These are phyloP conservation scores for Alternaria longipes DNA, from an alignment of 2,329 filamentous ascomycete species.

Conservation along the genomic window DNA sequence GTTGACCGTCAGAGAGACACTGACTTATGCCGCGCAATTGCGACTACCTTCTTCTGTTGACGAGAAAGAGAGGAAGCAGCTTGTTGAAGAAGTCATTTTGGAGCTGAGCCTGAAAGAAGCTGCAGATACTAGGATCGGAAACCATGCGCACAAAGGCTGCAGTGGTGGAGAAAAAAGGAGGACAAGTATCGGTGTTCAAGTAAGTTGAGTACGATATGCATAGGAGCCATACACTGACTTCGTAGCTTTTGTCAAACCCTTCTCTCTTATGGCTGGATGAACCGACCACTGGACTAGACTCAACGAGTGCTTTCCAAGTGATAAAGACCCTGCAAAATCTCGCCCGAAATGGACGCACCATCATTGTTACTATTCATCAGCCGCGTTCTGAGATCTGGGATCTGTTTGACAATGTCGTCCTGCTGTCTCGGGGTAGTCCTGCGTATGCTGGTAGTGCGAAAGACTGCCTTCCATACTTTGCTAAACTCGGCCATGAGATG, in stretches of 20 bases:
- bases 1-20: slow-evolving; percentile 77
- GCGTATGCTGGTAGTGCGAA: slow-evolving; percentile 71
- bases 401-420: slow-evolving; percentile 75
- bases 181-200: slow-evolving; percentile 76
- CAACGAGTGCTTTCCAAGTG: slow-evolving; percentile 78
- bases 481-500: slow-evolving; percentile 66
- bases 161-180: slow-evolving; percentile 81
- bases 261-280: slow-evolving; percentile 82
- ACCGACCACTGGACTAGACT: slow-evolving; percentile 80
- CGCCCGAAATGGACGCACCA: slow-evolving; percentile 72
- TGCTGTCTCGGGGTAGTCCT: slow-evolving; percentile 72
- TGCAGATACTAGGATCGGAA: slow-evolving; percentile 77
- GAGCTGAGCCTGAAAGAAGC: slow-evolving; percentile 81
- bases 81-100: slow-evolving; percentile 80
- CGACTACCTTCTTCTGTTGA: slow-evolving; percentile 71
- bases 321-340: slow-evolving; percentile 74
- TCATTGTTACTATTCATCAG: slow-evolving; percentile 79
- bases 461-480: slow-evolving; percentile 72
- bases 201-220: background rate
- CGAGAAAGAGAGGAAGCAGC: slow-evolving; percentile 64
- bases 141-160: slow-evolving; percentile 75
- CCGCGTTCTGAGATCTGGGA: slow-evolving; percentile 83
- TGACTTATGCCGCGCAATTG: slow-evolving; percentile 76
- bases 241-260: slow-evolving; percentile 76
- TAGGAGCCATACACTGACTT: background rate